Evolutionary conservation across 164 flowering plant species (phyloP), one percentile per base, ranked within the genome.

Genomic region (Annona cherimola): DNA sequence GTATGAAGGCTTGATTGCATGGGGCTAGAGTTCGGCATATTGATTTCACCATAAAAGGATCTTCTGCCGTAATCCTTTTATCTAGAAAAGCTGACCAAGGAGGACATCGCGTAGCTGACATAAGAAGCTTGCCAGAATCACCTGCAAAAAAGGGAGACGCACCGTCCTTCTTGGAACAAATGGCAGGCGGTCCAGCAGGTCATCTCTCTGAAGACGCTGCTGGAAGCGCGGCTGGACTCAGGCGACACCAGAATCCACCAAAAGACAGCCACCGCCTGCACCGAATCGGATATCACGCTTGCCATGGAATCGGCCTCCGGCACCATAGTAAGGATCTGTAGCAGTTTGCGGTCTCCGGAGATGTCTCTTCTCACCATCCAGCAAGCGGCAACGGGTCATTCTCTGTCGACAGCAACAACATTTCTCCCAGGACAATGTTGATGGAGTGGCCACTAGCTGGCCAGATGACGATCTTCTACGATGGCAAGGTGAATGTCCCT

Each of bases 171-270:
- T 9, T 92, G 97, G 97, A 92, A 92, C 90, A 90, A 90, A 77
- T 88, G 92, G 0, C 97, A 92, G 81, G 97, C 96, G 83, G 90
- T 89, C 80, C 94, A 92, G 84, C 97, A 92, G 78, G 97, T 90
- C 11, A 82, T 92, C 71, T 87, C 87, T 2, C 87, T 92, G 39
- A 92, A 92, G 72, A 76, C 86, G 63, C 77, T 92, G 66, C 86
- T 90, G 0, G 97, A 92, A 70, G 50, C 82, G 39, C 42, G 45
- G 55, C 69, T 77, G 39, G 84, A 81, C 45, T 76, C 81, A 68
- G 62, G 35, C 45, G 86, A 77, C 73, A 71, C 81, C 68, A 82
- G 79, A 12, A 62, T 70, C 66, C 65, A 75, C 42, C 64, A 73
- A 1, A 81, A 57, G 35, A 26, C 35, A 55, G 54, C 68, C 61